Evolutionary conservation across 1,284 basidiomycete species (phyloP), one percentile per base, ranked within the genome.

Genomic region (Irpex rosettiformis): DNA sequence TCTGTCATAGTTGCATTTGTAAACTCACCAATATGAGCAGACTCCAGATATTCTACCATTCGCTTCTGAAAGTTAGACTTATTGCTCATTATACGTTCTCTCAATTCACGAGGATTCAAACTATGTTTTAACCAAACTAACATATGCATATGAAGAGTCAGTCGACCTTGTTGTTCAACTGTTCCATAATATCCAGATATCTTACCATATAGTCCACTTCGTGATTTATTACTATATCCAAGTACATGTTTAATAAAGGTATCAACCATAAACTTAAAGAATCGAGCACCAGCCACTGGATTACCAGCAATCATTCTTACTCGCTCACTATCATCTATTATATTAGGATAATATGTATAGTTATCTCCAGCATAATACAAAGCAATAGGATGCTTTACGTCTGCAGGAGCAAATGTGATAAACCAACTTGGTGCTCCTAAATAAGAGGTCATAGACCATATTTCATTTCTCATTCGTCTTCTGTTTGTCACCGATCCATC

Each of bases 81-180:
- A 5, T 43, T 13, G 48, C 64, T 62, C 53, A 72, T 52, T 7
- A 75, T 47, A 22, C 52, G 57, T 1, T 71, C 64, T 4, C 67
- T 49, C 4, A 74, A 66, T 51, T 72, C 67, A 43, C 53, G 54
- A 21, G 42, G 53, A 7, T 28, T 55, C 24, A 55, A 25, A 16
- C 59, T 47, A 40, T 60, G 52, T 21, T 61, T 56, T 11, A 65
- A 66, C 73, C 70, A 73, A 27, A 56, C 45, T 47, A 47, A 54
- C 58, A 58, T 48, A 55, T 42, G 62, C 53, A 62, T 37, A 61
- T 74, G 72, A 1, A 73, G 49, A 0, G 73, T 73, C 0, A 73
- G 47, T 4, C 69, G 59, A 0, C 73, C 74, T 62, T 75, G 74
- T 56, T 74, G 68, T 56, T 74, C 73, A 1, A 74, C 70, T 3